Percentiles rank a stretch among this genome's conserved stretches.
phyloP scores from a whole-genome alignment of 805 yeast genomes.

The Lipomyces yamadae region DNA sequence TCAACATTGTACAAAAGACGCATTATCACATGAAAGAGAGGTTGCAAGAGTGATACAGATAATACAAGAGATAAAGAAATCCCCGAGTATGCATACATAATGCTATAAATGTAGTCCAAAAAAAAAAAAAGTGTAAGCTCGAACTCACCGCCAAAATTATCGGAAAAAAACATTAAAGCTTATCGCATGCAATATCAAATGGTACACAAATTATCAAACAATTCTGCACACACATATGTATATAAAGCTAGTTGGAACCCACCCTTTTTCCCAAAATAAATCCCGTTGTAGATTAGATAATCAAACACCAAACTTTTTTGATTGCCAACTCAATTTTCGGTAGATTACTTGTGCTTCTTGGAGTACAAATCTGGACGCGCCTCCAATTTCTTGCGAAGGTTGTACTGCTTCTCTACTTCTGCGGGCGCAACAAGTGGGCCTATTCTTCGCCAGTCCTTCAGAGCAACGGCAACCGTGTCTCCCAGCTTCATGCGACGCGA shows the following conservation, averaged over 20 bases:
- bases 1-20: background rate
- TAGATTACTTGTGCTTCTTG: constrained; percentile 12
- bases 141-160: no score
- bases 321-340: background rate
- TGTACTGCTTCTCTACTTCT: constrained; percentile 30
- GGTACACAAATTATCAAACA: background rate
- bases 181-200: background rate
- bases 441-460: constrained; percentile 35
- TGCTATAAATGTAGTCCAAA: background rate
- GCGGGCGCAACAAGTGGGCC: constrained; percentile 32
- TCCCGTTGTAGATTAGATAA: background rate
- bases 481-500: constrained; percentile 37
- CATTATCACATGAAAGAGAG: background rate
- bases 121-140: no score
- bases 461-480: constrained; percentile 37
- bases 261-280: background rate
- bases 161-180: no score
- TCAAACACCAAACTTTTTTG: background rate
- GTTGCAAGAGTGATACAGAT: background rate
- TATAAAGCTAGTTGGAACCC: background rate
- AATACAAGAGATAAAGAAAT: background rate
- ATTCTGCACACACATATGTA: background rate
- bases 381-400: constrained; percentile 33
- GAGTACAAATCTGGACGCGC: constrained; percentile 24
- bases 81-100: background rate